phyloP scores from a whole-genome alignment of 768 basidiomycete species.

The Termitomyces sp. region DNA sequence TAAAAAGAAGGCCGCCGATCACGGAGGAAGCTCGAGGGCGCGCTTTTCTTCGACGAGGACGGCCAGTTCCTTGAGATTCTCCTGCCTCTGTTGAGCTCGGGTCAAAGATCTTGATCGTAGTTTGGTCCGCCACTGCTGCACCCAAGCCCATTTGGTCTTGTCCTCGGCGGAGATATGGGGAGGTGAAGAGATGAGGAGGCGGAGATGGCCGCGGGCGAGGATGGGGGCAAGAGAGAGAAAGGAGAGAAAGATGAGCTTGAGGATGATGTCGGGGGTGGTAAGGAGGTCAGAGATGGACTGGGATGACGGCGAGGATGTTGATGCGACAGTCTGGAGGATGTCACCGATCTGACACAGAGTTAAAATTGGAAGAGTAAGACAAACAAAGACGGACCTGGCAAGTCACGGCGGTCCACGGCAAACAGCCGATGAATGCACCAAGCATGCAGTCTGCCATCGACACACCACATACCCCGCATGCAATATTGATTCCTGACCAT shows the following conservation, averaged over 20 bases:
- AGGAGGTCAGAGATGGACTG: slow-evolving; percentile 85
- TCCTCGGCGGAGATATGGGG: slow-evolving; percentile 14
- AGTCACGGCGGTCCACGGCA: slow-evolving; percentile 91
- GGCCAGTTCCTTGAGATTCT: slow-evolving; percentile 40
- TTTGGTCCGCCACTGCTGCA: slow-evolving; percentile 63
- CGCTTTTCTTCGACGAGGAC: slow-evolving; percentile 55
- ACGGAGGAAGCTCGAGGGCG: slow-evolving; percentile 33
- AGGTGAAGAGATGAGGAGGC: slow-evolving; percentile 41
- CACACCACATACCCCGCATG: slow-evolving; percentile 89
- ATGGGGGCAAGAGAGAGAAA: slow-evolving; percentile 85
- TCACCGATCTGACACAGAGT: slow-evolving; percentile 63
- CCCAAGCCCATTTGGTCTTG: slow-evolving; percentile 50
- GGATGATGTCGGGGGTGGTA: slow-evolving; percentile 73
- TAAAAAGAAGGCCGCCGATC: slow-evolving; percentile 10
- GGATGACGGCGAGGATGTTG: slow-evolving; percentile 60
- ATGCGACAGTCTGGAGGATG: slow-evolving; percentile 79
- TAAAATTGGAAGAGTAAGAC: slow-evolving; percentile 11
- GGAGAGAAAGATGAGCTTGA: slow-evolving; percentile 80
- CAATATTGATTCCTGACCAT: slow-evolving; percentile 97
- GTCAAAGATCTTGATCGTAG: slow-evolving; percentile 51
- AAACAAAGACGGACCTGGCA: slow-evolving; percentile 57
- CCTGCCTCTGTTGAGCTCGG: slow-evolving; percentile 36
- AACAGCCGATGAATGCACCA: slow-evolving; percentile 76
- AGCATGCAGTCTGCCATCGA: slow-evolving; percentile 67
- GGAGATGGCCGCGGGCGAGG: slow-evolving; percentile 63